A percentile compares a stretch with the other conserved stretches of the same genome.
Conservation (phyloP, 2,329 filamentous ascomycete genomes). For the Exophiala dermatitidis region DNA sequence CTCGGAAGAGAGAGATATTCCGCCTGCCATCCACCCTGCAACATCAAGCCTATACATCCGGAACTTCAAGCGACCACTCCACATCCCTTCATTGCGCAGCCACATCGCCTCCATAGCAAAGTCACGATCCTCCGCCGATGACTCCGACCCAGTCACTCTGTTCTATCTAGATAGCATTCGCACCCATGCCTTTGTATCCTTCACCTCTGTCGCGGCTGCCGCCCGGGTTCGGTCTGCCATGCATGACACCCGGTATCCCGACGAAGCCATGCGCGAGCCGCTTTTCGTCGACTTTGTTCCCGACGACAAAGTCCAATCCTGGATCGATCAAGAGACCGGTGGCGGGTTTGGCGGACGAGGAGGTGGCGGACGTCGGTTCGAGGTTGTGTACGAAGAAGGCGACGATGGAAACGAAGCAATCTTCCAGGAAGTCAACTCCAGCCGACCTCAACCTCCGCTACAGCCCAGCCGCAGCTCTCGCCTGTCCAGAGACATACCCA, state of each 20-base stretch:
- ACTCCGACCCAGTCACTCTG: constrained; percentile 52
- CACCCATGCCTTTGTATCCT: constrained; percentile 77
- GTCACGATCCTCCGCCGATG: constrained; percentile 43
- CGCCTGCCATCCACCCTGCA: constrained; percentile 60
- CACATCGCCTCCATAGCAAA: constrained; percentile 65
- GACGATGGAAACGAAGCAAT: constrained; percentile 51
- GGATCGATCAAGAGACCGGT: constrained; percentile 64
- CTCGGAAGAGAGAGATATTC: constrained; percentile 36
- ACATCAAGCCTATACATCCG: constrained; percentile 80
- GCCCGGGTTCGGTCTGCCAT: constrained; percentile 67
- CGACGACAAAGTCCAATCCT: constrained; percentile 61
- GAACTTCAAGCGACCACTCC: constrained; percentile 81
- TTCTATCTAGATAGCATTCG: constrained; percentile 80
- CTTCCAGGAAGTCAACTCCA: constrained; percentile 45
- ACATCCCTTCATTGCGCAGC: constrained; percentile 57
- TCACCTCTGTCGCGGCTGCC: constrained; percentile 62
- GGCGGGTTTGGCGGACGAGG: constrained; percentile 31
- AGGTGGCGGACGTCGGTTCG: constrained; percentile 53
- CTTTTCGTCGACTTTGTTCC: constrained; percentile 89
- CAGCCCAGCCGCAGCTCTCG: constrained; percentile 8
- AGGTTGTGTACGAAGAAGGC: constrained; percentile 61
- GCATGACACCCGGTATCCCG: constrained; percentile 76
- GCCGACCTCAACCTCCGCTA: constrained; percentile 6
- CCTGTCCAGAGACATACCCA: constrained; percentile 4
- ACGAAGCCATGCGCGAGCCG: constrained; percentile 74